Conservation (phyloP, 768 basidiomycete species). For the Tylopilus vinaceipallidus region DNA sequence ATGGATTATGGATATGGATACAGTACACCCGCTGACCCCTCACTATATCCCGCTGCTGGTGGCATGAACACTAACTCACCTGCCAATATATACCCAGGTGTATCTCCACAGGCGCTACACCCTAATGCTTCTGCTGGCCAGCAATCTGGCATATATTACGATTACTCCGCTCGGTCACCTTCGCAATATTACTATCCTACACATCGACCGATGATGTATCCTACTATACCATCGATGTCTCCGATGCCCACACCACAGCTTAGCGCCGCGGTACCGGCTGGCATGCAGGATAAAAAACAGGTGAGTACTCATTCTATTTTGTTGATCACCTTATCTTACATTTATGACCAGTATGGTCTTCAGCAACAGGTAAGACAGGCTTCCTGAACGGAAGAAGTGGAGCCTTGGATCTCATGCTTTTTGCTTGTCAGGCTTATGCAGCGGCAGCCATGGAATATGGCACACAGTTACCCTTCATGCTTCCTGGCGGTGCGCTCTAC, state of each 20-base stretch:
- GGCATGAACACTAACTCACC: constrained; percentile 44
- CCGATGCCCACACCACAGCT: constrained; percentile 54
- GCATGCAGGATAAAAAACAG: constrained; percentile 58
- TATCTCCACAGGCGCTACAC: constrained; percentile 42
- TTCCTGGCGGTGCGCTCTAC: constrained; percentile 45
- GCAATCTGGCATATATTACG: constrained; percentile 58
- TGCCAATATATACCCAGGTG: constrained; percentile 48
- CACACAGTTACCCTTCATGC: constrained; percentile 43
- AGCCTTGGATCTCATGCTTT: not conserved
- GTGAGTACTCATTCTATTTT: constrained; percentile 33
- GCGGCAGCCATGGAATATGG: constrained; percentile 48
- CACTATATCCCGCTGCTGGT: constrained; percentile 48
- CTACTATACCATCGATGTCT: constrained; percentile 48
- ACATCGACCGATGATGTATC: constrained; percentile 59
- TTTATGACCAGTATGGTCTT: constrained; percentile 37
- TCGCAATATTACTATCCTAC: constrained; percentile 63
- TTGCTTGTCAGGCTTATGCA: constrained; percentile 38
- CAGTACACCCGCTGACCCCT: constrained; percentile 46
- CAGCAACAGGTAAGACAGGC: constrained; percentile 45
- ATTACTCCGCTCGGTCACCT: constrained; percentile 51
- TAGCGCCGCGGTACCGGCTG: constrained; percentile 37
- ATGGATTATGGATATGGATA: constrained; percentile 59
- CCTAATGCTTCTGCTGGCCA: constrained; percentile 41
- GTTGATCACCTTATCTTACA: constrained; percentile 11
- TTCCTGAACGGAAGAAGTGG: not conserved